Evolutionary conservation across 2,329 filamentous ascomycete genomes (phyloP), one percentile per base, ranked within the genome.

Genomic region (Pseudogymnoascus sp.): DNA sequence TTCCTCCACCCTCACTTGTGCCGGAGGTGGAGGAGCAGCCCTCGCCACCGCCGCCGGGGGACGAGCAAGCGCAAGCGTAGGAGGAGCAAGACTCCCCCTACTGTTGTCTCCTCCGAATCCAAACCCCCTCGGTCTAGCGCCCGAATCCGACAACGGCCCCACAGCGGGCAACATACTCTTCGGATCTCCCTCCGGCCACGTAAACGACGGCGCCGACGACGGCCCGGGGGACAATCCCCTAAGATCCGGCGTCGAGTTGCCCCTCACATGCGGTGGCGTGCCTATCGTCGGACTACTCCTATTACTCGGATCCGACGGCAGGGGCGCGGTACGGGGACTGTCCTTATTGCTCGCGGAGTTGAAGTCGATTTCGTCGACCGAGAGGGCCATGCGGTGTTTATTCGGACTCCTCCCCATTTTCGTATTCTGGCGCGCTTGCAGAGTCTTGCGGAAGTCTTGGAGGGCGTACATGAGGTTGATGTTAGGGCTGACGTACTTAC

Each of bases 401-500:
- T 81, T 82, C 6, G 84, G 81, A 65, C 83, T 85, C 65, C 83
- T 78, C 57, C 81, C 83, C 61, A 69, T 71, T 75, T 77, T 71
- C 3, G 76, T 66, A 68, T 77, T 82, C 74, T 79, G 84, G 71
- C 80, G 82, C 39, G 39, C 39, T 1, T 80, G 76, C 2, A 88
- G 74, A 60, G 87, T 80, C 71, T 88, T 88, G 69, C 88, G 85
- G 73, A 93, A 93, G 71, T 93, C 90, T 74, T 93, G 90, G 60
- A 96, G 79, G 69, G 91, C 92, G 80, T 95, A 95, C 82, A 96
- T 92, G 69, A 96, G 80, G 69, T 90, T 90, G 91, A 96, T 96
- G 75, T 96, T 96, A 0, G 90, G 90, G 65, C 90, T 92, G 70
- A 96, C 93, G 90, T 91, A 96, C 72, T 83, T 86, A 75, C 90